Evolutionary conservation across 129 eudicot species (phyloP), one percentile per base, ranked within the genome.

Genomic region (Mikania micrantha): DNA sequence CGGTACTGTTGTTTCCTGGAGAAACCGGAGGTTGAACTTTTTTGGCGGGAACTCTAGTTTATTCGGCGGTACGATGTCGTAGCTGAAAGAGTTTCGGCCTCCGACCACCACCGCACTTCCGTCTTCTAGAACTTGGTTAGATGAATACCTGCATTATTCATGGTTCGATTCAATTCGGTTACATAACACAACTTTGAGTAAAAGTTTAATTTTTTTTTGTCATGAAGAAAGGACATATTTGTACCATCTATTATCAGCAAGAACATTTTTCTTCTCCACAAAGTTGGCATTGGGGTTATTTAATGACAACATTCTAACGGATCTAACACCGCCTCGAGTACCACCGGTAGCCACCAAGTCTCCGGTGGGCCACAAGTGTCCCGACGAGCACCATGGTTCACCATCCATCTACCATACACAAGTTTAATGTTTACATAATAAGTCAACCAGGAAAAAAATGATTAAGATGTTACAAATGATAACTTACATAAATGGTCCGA

Each of bases 321-420:
- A 57, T 72, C 64, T 76, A 2, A 31, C 17, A 40, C 90, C 96
- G 2, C 81, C 85, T 31, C 57, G 38, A 22, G 72, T 76, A 5
- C 97, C 97, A 7, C 98, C 98, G 11, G 96, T 81, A 27, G 84
- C 81, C 52, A 88, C 27, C 25, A 92, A 84, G 71, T 66, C 80
- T 4, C 98, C 98, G 13, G 82, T 69, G 15, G 81, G 56, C 29
- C 80, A 24, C 5, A 92, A 71, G 31, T 87, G 82, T 64, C 98
- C 98, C 6, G 85, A 78, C 15, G 98, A 92, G 66, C 98, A 92
- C 98, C 98, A 92, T 49, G 98, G 87, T 74, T 90, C 86, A 9
- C 80, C 70, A 9, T 63, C 70, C 36, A 92, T 12, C 98, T 91
- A 77, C 58, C 61, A 27, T 4, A 5, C 27, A 12, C 35, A 13